phyloP scores from a whole-genome alignment of 805 yeast genomes.

The Blastobotrys americana region DNA sequence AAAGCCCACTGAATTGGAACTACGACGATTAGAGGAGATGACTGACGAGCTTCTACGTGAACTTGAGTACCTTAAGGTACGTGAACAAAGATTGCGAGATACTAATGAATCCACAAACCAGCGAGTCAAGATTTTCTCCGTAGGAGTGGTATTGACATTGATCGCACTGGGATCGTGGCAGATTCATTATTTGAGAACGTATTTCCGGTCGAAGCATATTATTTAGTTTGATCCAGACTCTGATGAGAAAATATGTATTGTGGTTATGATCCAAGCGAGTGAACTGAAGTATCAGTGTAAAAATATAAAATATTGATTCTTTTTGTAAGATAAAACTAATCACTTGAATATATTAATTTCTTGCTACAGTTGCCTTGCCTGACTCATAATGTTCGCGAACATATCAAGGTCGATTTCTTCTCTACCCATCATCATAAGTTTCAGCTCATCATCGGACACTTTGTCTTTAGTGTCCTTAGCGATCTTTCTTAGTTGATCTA shows the following conservation, averaged over 20 bases:
- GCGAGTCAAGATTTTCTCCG: constrained; percentile 83
- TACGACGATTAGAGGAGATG: constrained; percentile 79
- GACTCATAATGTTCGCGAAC: constrained; percentile 25
- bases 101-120: constrained; percentile 94
- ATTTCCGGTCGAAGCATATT: constrained; percentile 52
- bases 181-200: constrained; percentile 81
- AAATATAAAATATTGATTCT: no score
- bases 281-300: no score
- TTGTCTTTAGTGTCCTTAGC: constrained; percentile 24
- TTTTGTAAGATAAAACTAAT: no score
- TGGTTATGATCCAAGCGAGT: no score
- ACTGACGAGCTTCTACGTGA: constrained; percentile 75
- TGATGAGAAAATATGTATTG: neutral
- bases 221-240: constrained; percentile 19
- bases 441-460: constrained; percentile 25
- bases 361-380: constrained; percentile 13
- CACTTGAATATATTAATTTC: no score
- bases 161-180: constrained; percentile 87
- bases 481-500: constrained; percentile 22
- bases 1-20: constrained; percentile 85
- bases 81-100: constrained; percentile 91
- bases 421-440: constrained; percentile 27
- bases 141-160: constrained; percentile 59
- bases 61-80: constrained; percentile 70
- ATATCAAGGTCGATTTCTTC: constrained; percentile 16